Conservation (phyloP, 768 basidiomycete genomes). For the Hortiboletus flavorubellus region DNA sequence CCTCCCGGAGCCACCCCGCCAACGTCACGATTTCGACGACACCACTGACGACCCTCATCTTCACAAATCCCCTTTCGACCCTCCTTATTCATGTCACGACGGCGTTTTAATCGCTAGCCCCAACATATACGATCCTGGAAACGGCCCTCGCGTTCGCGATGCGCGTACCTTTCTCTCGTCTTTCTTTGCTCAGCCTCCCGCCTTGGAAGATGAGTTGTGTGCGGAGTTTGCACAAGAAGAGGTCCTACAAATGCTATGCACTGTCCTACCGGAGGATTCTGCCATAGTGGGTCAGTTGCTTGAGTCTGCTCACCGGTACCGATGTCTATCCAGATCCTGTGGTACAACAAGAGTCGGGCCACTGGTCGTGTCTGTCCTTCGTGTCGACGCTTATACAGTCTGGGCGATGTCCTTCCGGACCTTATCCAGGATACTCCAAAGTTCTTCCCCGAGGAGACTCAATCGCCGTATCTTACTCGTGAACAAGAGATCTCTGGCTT, state of each 20-base stretch:
- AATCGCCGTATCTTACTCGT: conserved; percentile 41
- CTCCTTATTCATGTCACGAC: conserved; percentile 2
- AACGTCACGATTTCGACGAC: conserved; percentile 6
- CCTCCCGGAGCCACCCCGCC: neutral
- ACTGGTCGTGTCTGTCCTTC: conserved; percentile 73
- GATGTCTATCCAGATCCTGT: conserved; percentile 51
- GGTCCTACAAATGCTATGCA: conserved; percentile 67
- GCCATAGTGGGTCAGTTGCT: conserved; percentile 51
- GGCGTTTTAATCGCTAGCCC: conserved; percentile 41
- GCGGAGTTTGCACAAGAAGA: conserved; percentile 77
- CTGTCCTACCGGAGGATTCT: conserved; percentile 66
- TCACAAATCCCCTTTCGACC: conserved; percentile 3
- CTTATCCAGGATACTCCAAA: conserved; percentile 32
- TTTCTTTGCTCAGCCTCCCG: conserved; percentile 66
- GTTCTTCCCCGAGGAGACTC: conserved; percentile 11
- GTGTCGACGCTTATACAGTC: conserved; percentile 66
- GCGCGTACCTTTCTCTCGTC: conserved; percentile 60
- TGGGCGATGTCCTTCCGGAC: conserved; percentile 63
- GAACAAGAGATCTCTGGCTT: conserved; percentile 77
- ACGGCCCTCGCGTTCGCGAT: conserved; percentile 72
- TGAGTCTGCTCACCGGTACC: neutral
- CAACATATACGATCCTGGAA: conserved; percentile 75
- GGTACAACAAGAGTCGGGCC: conserved; percentile 82
- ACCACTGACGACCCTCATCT: conserved; percentile 6
- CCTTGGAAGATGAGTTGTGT: conserved; percentile 62